phyloP scores from a whole-genome alignment of 106 monocot genomes.

The Dendrobium nobile region DNA sequence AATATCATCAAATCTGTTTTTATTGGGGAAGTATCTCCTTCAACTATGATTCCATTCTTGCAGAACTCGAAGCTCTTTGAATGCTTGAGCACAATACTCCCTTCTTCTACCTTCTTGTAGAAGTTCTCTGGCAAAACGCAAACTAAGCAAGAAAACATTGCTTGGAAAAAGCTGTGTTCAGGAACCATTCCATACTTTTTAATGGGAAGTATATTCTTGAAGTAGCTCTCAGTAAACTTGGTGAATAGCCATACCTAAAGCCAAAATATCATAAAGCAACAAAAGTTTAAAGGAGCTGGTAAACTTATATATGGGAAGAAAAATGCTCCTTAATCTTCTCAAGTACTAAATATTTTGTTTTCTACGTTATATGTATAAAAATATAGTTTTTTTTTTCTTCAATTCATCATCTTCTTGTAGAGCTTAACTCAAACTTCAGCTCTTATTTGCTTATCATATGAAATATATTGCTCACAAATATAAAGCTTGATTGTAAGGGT shows the following conservation, averaged over 20 bases:
- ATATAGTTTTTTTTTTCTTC: too few relatives aligned
- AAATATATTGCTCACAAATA: too few relatives aligned
- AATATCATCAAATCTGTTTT: constrained; percentile 56
- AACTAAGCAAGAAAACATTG: constrained; percentile 19
- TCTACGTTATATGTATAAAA: too few relatives aligned
- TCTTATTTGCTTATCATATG: too few relatives aligned
- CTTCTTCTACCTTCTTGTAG: constrained; percentile 63
- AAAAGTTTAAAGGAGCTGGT: too few relatives aligned
- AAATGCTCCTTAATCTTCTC: too few relatives aligned
- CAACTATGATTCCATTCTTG: constrained; percentile 36
- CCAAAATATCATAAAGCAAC: not conserved
- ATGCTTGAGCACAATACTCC: constrained; percentile 49
- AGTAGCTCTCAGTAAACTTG: constrained; percentile 57
- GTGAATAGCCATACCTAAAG: constrained; percentile 54
- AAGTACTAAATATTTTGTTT: too few relatives aligned
- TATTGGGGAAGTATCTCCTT: constrained; percentile 21
- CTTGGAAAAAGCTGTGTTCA: constrained; percentile 36
- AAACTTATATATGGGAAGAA: too few relatives aligned
- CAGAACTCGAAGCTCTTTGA: constrained; percentile 43
- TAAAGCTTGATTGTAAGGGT: too few relatives aligned
- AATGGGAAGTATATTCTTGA: constrained; percentile 35
- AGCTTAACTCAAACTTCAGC: too few relatives aligned
- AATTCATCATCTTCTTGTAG: too few relatives aligned
- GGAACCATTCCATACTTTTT: constrained; percentile 32
- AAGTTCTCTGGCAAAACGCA: constrained; percentile 44